Evolutionary conservation across 2,329 filamentous ascomycete genomes (phyloP).

Genomic region (Aspergillus fumigatus): DNA sequence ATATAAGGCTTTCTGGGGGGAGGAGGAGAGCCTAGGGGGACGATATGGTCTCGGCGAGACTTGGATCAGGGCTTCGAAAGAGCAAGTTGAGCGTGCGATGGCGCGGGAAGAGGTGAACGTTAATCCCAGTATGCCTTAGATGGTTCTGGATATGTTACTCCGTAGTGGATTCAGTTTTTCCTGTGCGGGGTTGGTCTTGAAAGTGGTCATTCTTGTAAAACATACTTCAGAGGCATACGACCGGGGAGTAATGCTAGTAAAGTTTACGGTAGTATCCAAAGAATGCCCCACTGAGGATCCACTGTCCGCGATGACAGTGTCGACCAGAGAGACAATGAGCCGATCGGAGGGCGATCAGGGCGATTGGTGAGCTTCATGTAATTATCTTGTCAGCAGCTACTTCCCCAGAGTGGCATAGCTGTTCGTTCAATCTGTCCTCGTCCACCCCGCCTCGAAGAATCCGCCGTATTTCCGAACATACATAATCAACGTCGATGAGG

Average conservation of each 20-base stretch:
- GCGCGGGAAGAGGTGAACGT: background rate
- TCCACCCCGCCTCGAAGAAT: background rate
- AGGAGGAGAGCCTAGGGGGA: background rate
- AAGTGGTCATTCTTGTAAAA: background rate
- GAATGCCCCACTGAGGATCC: background rate
- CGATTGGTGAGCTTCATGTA: background rate
- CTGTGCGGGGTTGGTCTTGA: background rate
- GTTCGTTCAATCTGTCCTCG: background rate
- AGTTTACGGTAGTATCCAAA: background rate
- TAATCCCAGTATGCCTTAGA: too few species aligned
- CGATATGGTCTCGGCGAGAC: background rate
- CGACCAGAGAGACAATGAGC: background rate
- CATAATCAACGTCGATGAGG: background rate
- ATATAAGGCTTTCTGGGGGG: constrained; percentile 12
- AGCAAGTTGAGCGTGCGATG: background rate
- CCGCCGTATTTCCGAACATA: background rate
- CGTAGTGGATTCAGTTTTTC: background rate
- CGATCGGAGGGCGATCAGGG: background rate
- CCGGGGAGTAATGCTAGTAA: too few species aligned
- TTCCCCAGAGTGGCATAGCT: background rate
- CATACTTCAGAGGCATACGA: background rate
- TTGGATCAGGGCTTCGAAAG: background rate
- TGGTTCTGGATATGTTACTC: too few species aligned
- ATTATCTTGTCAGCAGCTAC: background rate
- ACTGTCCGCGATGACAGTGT: background rate